Evolutionary conservation across 495 filamentous ascomycete genomes (phyloP), one percentile per base, ranked within the genome.

Genomic region (Podospora fimiseda): DNA sequence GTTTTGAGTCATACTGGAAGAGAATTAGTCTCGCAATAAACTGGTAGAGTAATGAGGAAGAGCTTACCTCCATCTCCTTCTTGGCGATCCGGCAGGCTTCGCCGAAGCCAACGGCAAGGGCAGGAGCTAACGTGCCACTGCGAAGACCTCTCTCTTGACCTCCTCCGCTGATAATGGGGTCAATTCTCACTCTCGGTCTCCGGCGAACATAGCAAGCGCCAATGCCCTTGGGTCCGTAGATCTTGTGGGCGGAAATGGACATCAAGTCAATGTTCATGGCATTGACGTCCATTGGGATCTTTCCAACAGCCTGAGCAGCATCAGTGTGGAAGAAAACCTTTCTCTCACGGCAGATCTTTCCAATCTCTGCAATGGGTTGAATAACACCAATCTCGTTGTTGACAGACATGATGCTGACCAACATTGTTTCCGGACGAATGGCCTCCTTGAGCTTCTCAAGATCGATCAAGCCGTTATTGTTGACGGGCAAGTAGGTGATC

Each of bases 281-380:
- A 69, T 97, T 94, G 51, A 98, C 94, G 65, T 96, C 89, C 23
- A 98, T 74, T 0, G 90, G 90, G 51, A 98, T 96, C 77, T 98
- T 98, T 62, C 93, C 93, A 3, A 96, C 90, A 3, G 94, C 93
- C 73, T 98, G 93, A 5, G 93, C 93, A 22, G 71, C 93, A 69
- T 98, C 93, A n/a, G 90, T 95, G 71, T 98, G 93, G 83, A 97
- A 98, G 77, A 96, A 98, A 44, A 95, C 74, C 75, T 96, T 95
- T 68, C 88, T 94, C 33, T 80, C 79, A 38, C 91, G 83, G 73
- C 93, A 98, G 18, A 98, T 70, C 70, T 86, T 86, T 57, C 93
- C 93, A 64, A 98, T 98, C 71, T 95, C 83, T 59, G 88, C 89
- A 56, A 97, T 63, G 0, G 93, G 94, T 69, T 98, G 93, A 50